Evolutionary conservation across 2,329 filamentous ascomycete genomes (phyloP).

Genomic region (Zymoseptoria brevis): DNA sequence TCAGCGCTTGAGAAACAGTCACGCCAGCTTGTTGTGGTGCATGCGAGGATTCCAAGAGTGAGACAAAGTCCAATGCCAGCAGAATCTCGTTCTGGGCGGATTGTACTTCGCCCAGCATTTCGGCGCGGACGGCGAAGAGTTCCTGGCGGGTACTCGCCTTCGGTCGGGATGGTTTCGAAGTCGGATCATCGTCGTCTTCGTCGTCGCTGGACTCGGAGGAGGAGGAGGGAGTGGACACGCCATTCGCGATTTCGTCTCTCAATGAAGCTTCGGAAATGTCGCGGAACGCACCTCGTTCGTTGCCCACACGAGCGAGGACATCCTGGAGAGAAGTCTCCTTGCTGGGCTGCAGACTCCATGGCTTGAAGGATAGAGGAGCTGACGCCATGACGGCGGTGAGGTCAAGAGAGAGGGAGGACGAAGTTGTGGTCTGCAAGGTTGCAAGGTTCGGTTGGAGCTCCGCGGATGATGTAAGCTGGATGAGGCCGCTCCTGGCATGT

Average conservation of each 20-base stretch:
- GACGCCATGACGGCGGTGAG: background rate
- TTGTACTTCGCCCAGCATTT: slow-evolving; percentile 35
- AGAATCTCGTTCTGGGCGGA: slow-evolving; percentile 51
- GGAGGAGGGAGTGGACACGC: slow-evolving; percentile 32
- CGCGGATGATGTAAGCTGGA: too few relatives aligned
- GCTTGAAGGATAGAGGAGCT: slow-evolving; percentile 45
- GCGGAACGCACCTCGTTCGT: slow-evolving; percentile 73
- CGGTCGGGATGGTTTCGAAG: slow-evolving; percentile 4
- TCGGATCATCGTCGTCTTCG: slow-evolving; percentile 36
- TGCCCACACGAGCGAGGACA: slow-evolving; percentile 71
- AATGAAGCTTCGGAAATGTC: slow-evolving; percentile 67
- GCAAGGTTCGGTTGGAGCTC: too few relatives aligned
- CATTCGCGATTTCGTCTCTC: slow-evolving; percentile 55
- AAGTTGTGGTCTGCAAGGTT: slow-evolving; percentile 3
- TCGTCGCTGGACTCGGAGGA: slow-evolving; percentile 37
- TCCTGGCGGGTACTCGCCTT: slow-evolving; percentile 29
- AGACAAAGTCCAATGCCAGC: slow-evolving; percentile 72
- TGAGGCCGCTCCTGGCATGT: too few relatives aligned
- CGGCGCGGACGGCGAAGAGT: slow-evolving; percentile 31
- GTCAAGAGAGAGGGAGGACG: slow-evolving; percentile 32
- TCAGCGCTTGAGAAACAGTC: slow-evolving; percentile 63
- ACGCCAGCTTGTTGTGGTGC: slow-evolving; percentile 59
- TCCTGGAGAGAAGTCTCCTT: slow-evolving; percentile 57
- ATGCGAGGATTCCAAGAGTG: slow-evolving; percentile 66
- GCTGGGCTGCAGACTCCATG: slow-evolving; percentile 50